phyloP scores from a whole-genome alignment of 805 yeast species.

The Yarrowia deformans region DNA sequence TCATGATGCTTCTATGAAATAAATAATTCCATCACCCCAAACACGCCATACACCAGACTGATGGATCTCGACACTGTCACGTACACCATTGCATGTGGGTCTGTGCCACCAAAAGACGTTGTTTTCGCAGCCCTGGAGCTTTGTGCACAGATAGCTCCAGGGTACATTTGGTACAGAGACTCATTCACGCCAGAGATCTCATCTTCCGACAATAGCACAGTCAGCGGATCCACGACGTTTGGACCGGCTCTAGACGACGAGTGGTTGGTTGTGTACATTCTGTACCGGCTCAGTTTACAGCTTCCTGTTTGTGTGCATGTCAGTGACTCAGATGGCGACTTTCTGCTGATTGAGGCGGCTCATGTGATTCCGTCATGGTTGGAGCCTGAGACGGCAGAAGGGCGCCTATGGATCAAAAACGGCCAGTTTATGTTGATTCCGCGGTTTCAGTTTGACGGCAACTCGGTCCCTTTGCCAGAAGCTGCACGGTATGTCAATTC shows the following conservation, averaged over 20 bases:
- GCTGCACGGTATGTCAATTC: neutral
- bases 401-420: constrained; percentile 58
- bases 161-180: constrained; percentile 46
- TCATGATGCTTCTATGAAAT: neutral
- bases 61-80: constrained; percentile 28
- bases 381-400: constrained; percentile 56
- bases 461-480: neutral
- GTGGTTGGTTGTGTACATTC: constrained; percentile 47
- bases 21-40: neutral
- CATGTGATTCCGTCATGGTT: constrained; percentile 59
- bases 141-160: constrained; percentile 6
- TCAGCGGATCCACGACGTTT: constrained; percentile 38
- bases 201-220: neutral
- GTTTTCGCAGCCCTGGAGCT: neutral
- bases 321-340: constrained; percentile 65
- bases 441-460: constrained; percentile 14
- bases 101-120: neutral
- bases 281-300: constrained; percentile 42
- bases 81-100: constrained; percentile 17
- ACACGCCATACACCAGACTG: neutral
- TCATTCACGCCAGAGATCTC: constrained; percentile 40
- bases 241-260: constrained; percentile 50
- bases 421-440: constrained; percentile 56
- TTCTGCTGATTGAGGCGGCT: constrained; percentile 59
- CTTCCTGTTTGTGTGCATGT: constrained; percentile 43